Evolutionary conservation across 1,139 yeast species (phyloP).

Genomic region (Pichia sp.): DNA sequence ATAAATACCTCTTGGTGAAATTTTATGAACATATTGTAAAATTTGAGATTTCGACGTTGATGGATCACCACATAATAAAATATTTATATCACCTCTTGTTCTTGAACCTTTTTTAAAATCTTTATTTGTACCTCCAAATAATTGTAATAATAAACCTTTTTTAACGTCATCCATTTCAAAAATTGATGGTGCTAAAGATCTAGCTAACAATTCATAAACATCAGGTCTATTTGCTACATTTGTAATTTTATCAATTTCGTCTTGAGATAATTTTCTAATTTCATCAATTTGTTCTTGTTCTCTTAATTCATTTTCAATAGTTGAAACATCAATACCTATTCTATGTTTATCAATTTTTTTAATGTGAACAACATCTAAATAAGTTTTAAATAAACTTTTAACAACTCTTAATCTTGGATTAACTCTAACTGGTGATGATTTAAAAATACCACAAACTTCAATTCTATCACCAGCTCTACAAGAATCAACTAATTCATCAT

Average conservation of each 20-base stretch:
- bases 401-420: conserved; percentile 81
- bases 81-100: conserved; percentile 91
- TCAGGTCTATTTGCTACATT: conserved; percentile 64
- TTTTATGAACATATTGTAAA: conserved; percentile 89
- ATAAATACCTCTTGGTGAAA: conserved; percentile 95
- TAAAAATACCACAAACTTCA: conserved; percentile 91
- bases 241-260: conserved; percentile 60
- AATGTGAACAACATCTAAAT: conserved; percentile 88
- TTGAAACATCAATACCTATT: conserved; percentile 72
- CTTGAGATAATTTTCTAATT: conserved; percentile 56
- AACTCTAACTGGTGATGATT: conserved; percentile 86
- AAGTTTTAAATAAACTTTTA: conserved; percentile 82
- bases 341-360: conserved; percentile 80
- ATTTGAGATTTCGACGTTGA: conserved; percentile 95
- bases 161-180: conserved; percentile 95
- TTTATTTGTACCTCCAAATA: conserved; percentile 94
- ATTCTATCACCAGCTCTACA: conserved; percentile 96
- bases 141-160: conserved; percentile 84
- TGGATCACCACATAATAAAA: conserved; percentile 93
- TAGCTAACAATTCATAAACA: conserved; percentile 77
- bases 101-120: conserved; percentile 85
- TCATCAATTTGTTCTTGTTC: conserved; percentile 65
- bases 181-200: conserved; percentile 93
- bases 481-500: conserved; percentile 91
- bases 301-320: conserved; percentile 52